Percentiles rank a stretch among this genome's conserved stretches.
Evolutionary conservation across 2,329 filamentous ascomycete genomes (phyloP).

Genomic region (Zymoseptoria ardabiliae): DNA sequence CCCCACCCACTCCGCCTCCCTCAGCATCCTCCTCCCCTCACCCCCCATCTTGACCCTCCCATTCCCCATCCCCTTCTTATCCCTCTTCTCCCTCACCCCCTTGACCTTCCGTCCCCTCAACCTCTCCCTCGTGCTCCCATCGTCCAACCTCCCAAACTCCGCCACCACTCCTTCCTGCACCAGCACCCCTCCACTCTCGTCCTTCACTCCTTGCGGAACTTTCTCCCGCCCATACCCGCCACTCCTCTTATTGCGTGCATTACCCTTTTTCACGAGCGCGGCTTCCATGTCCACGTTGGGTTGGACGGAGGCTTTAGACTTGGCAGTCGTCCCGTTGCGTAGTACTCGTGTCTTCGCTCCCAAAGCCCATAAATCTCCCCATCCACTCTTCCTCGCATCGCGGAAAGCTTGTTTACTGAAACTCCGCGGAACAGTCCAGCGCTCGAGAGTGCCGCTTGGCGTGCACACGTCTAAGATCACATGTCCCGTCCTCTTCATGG

Average conservation of each 20-base stretch:
- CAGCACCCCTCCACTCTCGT: slow-evolving; percentile 18
- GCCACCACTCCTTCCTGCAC: slow-evolving; percentile 2
- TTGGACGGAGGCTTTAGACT: slow-evolving; percentile 2
- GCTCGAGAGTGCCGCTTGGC: slow-evolving; percentile 73
- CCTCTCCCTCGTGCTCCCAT: slow-evolving; percentile 23
- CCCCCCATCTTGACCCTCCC: slow-evolving; percentile 20
- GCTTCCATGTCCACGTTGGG: slow-evolving; percentile 7
- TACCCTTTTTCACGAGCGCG: slow-evolving; percentile 11
- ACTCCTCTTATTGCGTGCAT: neutral
- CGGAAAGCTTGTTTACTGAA: slow-evolving; percentile 78
- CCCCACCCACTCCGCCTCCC: neutral
- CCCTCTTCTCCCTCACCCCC: slow-evolving; percentile 30
- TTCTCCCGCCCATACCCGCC: neutral
- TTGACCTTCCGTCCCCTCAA: slow-evolving; percentile 30
- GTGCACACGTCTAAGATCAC: slow-evolving; percentile 89
- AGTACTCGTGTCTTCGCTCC: slow-evolving; percentile 77
- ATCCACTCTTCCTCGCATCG: slow-evolving; percentile 80
- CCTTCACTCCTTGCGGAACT: slow-evolving; percentile 7
- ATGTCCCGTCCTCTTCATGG: slow-evolving; percentile 82
- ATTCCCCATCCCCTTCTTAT: slow-evolving; percentile 29
- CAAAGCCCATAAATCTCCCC: slow-evolving; percentile 94
- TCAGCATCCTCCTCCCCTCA: neutral
- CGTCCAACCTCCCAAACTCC: slow-evolving; percentile 23
- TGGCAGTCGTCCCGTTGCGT: slow-evolving; percentile 34
- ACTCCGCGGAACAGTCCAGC: slow-evolving; percentile 83